Conservation (phyloP, 2,329 filamentous ascomycete genomes). For the Fusarium chaquense region DNA sequence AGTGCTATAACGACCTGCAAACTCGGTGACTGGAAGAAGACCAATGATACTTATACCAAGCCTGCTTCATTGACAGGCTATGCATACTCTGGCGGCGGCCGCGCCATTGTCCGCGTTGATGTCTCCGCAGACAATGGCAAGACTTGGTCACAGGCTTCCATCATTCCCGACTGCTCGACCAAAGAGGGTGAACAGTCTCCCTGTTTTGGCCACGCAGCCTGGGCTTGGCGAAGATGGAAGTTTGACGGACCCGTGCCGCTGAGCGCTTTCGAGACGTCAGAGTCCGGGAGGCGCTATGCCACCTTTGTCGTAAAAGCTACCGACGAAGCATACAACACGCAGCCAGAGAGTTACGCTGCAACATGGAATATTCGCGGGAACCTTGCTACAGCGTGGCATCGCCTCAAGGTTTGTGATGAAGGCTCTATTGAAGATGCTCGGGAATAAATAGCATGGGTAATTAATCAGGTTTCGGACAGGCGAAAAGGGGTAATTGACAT, state of each 20-base stretch:
- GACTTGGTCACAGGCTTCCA: conserved; percentile 72
- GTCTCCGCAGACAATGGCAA: conserved; percentile 72
- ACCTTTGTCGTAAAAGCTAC: conserved; percentile 73
- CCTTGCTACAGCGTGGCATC: conserved; percentile 75
- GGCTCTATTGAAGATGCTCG: conserved; percentile 34
- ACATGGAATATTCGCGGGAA: conserved; percentile 75
- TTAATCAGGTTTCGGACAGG: neutral
- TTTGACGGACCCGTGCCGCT: conserved; percentile 62
- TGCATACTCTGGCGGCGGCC: conserved; percentile 75
- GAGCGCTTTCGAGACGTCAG: conserved; percentile 39
- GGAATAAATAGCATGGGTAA: neutral
- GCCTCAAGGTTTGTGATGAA: conserved; percentile 59
- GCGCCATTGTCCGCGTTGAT: conserved; percentile 75
- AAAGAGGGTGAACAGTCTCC: conserved; percentile 45
- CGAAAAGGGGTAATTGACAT: conserved; percentile 7
- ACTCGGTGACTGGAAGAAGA: conserved; percentile 54
- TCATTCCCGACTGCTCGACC: conserved; percentile 63
- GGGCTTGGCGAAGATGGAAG: conserved; percentile 76
- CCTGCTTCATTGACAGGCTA: conserved; percentile 67
- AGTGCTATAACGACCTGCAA: conserved; percentile 70
- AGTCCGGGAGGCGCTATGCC: conserved; percentile 53
- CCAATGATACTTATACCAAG: conserved; percentile 18
- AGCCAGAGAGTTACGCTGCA: conserved; percentile 69
- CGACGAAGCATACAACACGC: conserved; percentile 74
- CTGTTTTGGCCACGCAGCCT: conserved; percentile 62